Conservation (phyloP, 805 yeast genomes). For the Wickerhamomyces queroliae region DNA sequence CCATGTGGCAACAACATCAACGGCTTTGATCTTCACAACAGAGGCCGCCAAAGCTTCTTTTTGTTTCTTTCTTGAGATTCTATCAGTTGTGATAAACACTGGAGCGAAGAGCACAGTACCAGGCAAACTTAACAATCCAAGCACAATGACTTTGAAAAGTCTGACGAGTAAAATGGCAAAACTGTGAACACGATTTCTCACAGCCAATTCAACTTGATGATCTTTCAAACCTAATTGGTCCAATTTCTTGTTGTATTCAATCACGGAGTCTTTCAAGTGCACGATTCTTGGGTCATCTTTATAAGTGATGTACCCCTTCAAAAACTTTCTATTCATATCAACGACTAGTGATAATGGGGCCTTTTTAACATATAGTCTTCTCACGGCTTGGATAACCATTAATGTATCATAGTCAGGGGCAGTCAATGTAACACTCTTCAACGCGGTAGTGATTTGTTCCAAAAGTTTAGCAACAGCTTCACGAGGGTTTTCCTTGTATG, state of each 20-base stretch:
- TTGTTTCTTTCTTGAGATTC: slow-evolving; percentile 67
- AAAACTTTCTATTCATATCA: slow-evolving; percentile 82
- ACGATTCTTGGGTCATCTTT: slow-evolving; percentile 68
- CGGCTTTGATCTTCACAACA: slow-evolving; percentile 82
- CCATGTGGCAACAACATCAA: slow-evolving; percentile 95
- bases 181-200: slow-evolving; percentile 41
- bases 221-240: slow-evolving; percentile 60
- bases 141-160: slow-evolving; percentile 40
- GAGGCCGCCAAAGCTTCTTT: slow-evolving; percentile 82
- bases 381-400: slow-evolving; percentile 91
- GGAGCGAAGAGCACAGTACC: slow-evolving; percentile 84
- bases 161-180: slow-evolving; percentile 48
- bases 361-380: slow-evolving; percentile 70
- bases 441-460: slow-evolving; percentile 66
- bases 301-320: slow-evolving; percentile 75
- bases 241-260: slow-evolving; percentile 61
- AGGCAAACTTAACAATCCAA: slow-evolving; percentile 67
- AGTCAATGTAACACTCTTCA: slow-evolving; percentile 86
- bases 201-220: slow-evolving; percentile 59
- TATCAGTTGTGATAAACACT: slow-evolving; percentile 68
- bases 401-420: slow-evolving; percentile 91
- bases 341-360: slow-evolving; percentile 74
- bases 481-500: slow-evolving; percentile 61
- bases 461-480: slow-evolving; percentile 71
- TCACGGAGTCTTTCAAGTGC: slow-evolving; percentile 54